Conservation (phyloP, 2,329 filamentous ascomycete species). For the Bipolaris sorokiniana region DNA sequence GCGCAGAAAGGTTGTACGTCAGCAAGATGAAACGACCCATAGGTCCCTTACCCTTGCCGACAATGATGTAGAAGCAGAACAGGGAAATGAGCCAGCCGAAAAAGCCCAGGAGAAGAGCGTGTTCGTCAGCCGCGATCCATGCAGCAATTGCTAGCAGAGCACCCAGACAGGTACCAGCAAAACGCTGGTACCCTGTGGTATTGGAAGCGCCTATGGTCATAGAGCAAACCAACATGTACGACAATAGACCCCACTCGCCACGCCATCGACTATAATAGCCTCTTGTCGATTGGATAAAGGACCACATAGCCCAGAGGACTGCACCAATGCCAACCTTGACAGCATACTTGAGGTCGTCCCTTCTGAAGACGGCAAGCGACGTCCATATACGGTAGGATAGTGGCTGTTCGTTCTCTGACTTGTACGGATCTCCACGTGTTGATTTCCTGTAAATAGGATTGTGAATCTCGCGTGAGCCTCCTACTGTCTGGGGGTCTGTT, state of each 20-base stretch:
- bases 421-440: constrained; percentile 37
- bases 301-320: constrained; percentile 84
- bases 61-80: constrained; percentile 87
- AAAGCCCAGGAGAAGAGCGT: constrained; percentile 75
- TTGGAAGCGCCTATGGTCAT: constrained; percentile 98
- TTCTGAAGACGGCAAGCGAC: constrained; percentile 62
- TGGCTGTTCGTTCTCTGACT: constrained; percentile 37
- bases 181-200: constrained; percentile 85
- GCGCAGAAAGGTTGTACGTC: constrained; percentile 91
- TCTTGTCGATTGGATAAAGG: constrained; percentile 79
- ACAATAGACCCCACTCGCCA: constrained; percentile 94
- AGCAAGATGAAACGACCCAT: constrained; percentile 93
- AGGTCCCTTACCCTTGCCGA: constrained; percentile 82
- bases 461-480: constrained; percentile 45
- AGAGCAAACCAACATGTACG: constrained; percentile 96
- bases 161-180: constrained; percentile 84
- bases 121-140: constrained; percentile 78
- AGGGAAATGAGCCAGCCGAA: constrained; percentile 82
- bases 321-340: constrained; percentile 94
- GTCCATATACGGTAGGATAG: constrained; percentile 60
- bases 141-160: constrained; percentile 75
- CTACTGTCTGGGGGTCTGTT: constrained; percentile 33
- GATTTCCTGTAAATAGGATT: constrained; percentile 42
- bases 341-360: constrained; percentile 77
- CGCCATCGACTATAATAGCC: constrained; percentile 86